Percentiles rank a stretch among this genome's conserved stretches.
phyloP scores from a whole-genome alignment of 331 rosid species.

The Erythrophleum ivorense region DNA sequence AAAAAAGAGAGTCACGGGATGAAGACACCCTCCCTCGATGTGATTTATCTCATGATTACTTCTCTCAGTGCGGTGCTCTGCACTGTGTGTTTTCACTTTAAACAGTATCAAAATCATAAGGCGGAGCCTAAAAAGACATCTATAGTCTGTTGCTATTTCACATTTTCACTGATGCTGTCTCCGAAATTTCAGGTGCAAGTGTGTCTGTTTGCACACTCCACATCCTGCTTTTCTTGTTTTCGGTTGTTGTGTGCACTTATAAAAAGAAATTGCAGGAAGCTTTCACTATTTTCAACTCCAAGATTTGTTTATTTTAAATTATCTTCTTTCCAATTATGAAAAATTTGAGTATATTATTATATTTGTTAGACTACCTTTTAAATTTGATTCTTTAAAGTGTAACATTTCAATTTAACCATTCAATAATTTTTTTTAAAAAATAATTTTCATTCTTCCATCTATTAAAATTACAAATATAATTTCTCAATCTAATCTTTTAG shows the following conservation, averaged over 20 bases:
- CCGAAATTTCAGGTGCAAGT: conserved; percentile 11
- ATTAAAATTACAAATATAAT: too few species aligned
- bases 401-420: too few species aligned
- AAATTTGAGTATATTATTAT: background rate
- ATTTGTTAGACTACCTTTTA: background rate
- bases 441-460: too few species aligned
- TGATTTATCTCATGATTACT: background rate
- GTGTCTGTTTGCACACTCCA: background rate
- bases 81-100: background rate
- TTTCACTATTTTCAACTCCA: background rate
- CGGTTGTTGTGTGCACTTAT: background rate
- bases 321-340: background rate
- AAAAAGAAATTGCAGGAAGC: background rate
- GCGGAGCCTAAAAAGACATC: background rate
- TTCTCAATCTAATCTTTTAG: too few species aligned
- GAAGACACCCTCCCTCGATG: background rate
- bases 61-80: background rate
- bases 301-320: background rate
- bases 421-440: background rate
- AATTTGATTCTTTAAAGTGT: too few species aligned
- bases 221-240: background rate
- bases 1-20: conserved; percentile 29
- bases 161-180: conserved; percentile 1
- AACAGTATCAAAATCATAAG: background rate
- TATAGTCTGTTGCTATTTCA: conserved; percentile 1